phyloP scores from a whole-genome alignment of 768 basidiomycete genomes.

The Porphyrellus cyaneotinctus region DNA sequence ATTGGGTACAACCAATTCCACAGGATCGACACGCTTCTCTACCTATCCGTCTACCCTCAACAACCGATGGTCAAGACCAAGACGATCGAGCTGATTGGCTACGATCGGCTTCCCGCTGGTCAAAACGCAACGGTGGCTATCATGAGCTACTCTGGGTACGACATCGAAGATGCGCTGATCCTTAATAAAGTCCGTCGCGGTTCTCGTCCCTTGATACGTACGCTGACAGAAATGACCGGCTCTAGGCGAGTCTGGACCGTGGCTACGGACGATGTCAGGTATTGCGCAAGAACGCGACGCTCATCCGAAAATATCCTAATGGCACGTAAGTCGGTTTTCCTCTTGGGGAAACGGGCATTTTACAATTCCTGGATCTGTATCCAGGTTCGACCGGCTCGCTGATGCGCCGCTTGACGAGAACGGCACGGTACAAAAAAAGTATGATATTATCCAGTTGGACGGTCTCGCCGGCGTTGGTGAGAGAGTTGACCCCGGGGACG shows the following conservation, averaged over 20 bases:
- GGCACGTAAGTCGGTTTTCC: constrained; percentile 69
- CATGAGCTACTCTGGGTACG: constrained; percentile 99
- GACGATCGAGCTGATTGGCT: constrained; percentile 95
- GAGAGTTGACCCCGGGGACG: constrained; percentile 85
- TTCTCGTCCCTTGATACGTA: constrained; percentile 3
- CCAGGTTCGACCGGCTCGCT: constrained; percentile 87
- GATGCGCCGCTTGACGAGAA: constrained; percentile 87
- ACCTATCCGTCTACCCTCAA: constrained; percentile 96
- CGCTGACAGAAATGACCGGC: constrained; percentile 1
- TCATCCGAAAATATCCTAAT: constrained; percentile 94
- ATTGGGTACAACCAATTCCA: constrained; percentile 98
- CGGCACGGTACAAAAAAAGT: constrained; percentile 75
- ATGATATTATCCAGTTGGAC: constrained; percentile 87
- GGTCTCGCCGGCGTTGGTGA: constrained; percentile 95
- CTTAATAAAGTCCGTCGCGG: constrained; percentile 69
- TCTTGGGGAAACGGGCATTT: constrained; percentile 7
- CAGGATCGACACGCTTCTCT: constrained; percentile 96
- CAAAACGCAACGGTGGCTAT: constrained; percentile 98
- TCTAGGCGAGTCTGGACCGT: constrained; percentile 88
- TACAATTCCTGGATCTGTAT: not conserved
- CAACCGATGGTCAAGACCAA: constrained; percentile 99
- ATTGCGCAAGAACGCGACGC: constrained; percentile 88
- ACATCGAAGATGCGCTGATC: constrained; percentile 98
- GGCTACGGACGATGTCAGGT: constrained; percentile 99
- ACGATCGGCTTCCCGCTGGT: constrained; percentile 94